These are phyloP conservation scores for Lablab purpureus DNA, from an alignment of 306 rosid species.

Conservation along the genomic window DNA sequence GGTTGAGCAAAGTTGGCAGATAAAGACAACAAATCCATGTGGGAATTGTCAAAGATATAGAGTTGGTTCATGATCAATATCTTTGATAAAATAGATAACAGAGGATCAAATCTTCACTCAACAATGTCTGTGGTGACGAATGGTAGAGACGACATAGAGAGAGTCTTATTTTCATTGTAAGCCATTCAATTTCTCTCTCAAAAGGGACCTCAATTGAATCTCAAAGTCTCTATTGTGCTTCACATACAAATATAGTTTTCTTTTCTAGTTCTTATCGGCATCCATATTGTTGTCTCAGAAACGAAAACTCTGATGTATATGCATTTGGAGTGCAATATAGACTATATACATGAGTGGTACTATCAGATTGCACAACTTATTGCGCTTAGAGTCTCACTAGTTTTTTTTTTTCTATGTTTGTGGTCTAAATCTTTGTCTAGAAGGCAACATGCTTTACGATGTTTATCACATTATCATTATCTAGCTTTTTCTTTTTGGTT, in stretches of 20 bases:
- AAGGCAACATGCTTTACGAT: too few species aligned
- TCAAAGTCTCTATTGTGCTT: not conserved
- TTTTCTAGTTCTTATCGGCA: not conserved
- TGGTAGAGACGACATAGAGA: not conserved
- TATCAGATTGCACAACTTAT: slow-evolving; percentile 4
- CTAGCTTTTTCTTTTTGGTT: too few species aligned
- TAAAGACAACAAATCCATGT: not conserved
- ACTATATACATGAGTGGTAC: not conserved
- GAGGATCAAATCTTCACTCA: not conserved
- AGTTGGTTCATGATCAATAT: not conserved
- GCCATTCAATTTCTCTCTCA: slow-evolving; percentile 4
- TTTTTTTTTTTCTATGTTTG: too few species aligned
- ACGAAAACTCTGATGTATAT: slow-evolving; percentile 7
- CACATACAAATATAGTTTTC: not conserved
- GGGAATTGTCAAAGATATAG: not conserved
- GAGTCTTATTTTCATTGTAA: not conserved
- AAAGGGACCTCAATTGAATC: not conserved
- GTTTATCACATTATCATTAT: too few species aligned
- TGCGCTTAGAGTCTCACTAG: not conserved
- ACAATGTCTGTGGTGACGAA: not conserved
- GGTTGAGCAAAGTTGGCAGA: not conserved
- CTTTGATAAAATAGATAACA: too few species aligned
- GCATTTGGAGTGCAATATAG: slow-evolving; percentile 5
- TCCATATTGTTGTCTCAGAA: not conserved
- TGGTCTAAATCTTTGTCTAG: too few species aligned